Evolutionary conservation across 2,329 filamentous ascomycete species (phyloP).

Genomic region (Paecilomyces niveus): DNA sequence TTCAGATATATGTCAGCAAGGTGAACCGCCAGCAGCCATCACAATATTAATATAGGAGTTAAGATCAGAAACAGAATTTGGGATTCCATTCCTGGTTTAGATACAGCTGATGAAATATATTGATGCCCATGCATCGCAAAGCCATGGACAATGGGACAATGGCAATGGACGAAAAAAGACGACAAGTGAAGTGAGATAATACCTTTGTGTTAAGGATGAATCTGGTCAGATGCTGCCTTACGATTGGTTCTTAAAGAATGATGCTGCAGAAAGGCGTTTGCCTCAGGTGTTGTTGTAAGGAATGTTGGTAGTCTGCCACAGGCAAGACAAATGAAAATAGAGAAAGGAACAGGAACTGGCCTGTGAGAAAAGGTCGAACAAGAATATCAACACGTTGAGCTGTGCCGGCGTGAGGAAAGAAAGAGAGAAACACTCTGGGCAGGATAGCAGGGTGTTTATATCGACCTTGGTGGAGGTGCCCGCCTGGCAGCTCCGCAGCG

Average conservation of each 20-base stretch:
- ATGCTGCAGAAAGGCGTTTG: neutral
- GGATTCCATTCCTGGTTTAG: neutral
- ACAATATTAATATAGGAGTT: neutral
- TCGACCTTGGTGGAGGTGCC: neutral
- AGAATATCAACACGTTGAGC: constrained; percentile 14
- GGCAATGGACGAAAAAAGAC: neutral
- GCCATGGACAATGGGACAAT: neutral
- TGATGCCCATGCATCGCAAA: neutral
- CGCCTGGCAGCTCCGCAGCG: no score
- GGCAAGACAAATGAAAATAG: no score
- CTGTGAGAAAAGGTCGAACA: constrained; percentile 21
- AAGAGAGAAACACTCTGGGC: constrained; percentile 7
- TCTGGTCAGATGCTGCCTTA: constrained; percentile 3
- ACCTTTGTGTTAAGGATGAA: constrained; percentile 16
- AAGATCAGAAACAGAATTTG: neutral
- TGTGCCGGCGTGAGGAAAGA: constrained; percentile 15
- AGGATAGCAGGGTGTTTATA: constrained; percentile 1
- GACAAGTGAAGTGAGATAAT: constrained; percentile 9
- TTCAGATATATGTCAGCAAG: neutral
- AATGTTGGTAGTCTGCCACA: constrained; percentile 25
- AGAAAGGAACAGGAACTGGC: constrained; percentile 29
- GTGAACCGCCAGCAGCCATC: neutral
- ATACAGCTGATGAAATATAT: neutral
- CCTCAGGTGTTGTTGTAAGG: constrained; percentile 11
- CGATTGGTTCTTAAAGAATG: constrained; percentile 7